A percentile compares a stretch with the other conserved stretches of the same genome.
phyloP scores from a whole-genome alignment of 192 early-diverging fungal species.

The Podila epigama region DNA sequence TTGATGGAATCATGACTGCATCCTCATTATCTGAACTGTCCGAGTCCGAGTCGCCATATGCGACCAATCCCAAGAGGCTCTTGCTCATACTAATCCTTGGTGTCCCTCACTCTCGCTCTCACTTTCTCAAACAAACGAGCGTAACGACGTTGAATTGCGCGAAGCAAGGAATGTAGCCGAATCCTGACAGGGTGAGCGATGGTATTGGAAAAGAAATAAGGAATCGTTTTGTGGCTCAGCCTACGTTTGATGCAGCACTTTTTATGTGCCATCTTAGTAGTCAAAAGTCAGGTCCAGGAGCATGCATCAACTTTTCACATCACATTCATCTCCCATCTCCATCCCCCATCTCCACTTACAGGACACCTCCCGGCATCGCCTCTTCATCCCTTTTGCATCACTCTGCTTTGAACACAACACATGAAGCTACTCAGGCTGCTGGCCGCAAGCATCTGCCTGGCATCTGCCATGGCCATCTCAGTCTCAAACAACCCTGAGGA shows the following conservation, averaged over 20 bases:
- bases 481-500: slow-evolving; percentile 28
- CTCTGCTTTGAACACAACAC: background rate
- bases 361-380: background rate
- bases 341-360: background rate
- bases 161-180: too few species aligned
- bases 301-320: slow-evolving; percentile 5
- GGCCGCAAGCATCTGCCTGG: slow-evolving; percentile 9
- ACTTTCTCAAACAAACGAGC: too few species aligned
- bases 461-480: slow-evolving; percentile 25
- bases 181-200: too few species aligned
- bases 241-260: too few species aligned
- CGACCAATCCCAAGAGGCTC: slow-evolving; percentile 30
- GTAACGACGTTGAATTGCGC: too few species aligned
- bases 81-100: too few species aligned
- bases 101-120: too few species aligned
- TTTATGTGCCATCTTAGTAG: too few species aligned
- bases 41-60: slow-evolving; percentile 41
- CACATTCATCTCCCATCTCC: background rate
- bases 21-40: slow-evolving; percentile 30
- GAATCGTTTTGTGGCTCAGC: too few species aligned
- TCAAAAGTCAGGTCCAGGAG: too few species aligned
- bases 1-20: slow-evolving; percentile 3
- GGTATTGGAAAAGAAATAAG: too few species aligned
- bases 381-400: background rate
- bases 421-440: slow-evolving; percentile 30